These are phyloP conservation scores for Raphanus sativus DNA, from an alignment of 345 rosid genomes.

Conservation along the genomic window DNA sequence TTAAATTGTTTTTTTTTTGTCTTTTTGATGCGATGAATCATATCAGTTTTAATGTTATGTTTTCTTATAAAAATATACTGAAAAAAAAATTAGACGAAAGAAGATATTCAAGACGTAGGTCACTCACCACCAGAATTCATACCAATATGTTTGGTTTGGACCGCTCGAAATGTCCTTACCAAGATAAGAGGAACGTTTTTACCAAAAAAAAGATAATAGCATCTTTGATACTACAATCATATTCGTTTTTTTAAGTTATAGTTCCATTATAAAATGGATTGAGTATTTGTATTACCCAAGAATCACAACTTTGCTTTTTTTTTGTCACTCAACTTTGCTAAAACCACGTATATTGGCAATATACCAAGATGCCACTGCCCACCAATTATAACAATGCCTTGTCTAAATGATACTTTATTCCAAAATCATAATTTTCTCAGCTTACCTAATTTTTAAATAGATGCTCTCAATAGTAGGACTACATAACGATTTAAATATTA, in stretches of 20 bases:
- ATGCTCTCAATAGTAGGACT: background rate
- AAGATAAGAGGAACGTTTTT: slow-evolving; percentile 20
- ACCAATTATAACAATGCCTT: slow-evolving; percentile 28
- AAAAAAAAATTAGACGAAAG: no score
- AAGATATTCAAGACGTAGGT: background rate
- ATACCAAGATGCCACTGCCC: slow-evolving; percentile 30
- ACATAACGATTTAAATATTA: background rate
- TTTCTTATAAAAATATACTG: no score
- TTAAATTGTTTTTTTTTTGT: no score
- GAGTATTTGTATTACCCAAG: slow-evolving; percentile 18
- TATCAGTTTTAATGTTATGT: no score
- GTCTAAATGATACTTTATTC: slow-evolving; percentile 21
- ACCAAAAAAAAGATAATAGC: background rate
- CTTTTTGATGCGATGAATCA: no score
- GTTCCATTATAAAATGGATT: slow-evolving; percentile 13
- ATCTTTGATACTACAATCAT: slow-evolving; percentile 25
- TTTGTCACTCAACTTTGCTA: background rate
- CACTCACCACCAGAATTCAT: slow-evolving; percentile 17
- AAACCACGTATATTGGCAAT: slow-evolving; percentile 29
- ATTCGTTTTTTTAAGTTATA: slow-evolving; percentile 6
- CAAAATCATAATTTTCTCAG: slow-evolving; percentile 3
- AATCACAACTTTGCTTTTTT: slow-evolving; percentile 24
- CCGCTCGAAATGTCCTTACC: slow-evolving; percentile 21
- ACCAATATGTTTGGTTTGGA: slow-evolving; percentile 30
- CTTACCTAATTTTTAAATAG: background rate